Evolutionary conservation across 495 filamentous ascomycete species (phyloP).

Genomic region (Evernia prunastri): DNA sequence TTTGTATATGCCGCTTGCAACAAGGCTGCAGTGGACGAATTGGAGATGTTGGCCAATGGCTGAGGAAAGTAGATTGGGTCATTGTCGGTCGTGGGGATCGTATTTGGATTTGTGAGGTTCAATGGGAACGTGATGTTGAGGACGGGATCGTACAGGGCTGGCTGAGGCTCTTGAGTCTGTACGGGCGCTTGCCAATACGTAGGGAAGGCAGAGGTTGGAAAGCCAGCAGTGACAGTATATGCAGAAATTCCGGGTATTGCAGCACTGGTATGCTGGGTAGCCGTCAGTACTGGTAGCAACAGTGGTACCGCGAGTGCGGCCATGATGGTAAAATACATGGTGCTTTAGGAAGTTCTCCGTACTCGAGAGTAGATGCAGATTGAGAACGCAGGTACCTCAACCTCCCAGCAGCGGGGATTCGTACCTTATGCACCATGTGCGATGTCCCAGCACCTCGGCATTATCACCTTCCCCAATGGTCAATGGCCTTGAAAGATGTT

Average conservation of each 20-base stretch:
- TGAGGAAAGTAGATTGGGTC: slow-evolving; percentile 48
- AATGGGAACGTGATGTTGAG: slow-evolving; percentile 51
- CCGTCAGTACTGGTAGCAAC: not conserved
- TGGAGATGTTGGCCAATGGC: slow-evolving; percentile 37
- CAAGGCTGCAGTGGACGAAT: slow-evolving; percentile 36
- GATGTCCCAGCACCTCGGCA: not conserved
- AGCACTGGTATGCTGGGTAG: slow-evolving; percentile 8
- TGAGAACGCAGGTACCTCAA: not conserved
- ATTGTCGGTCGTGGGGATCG: slow-evolving; percentile 41
- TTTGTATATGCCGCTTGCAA: slow-evolving; percentile 37
- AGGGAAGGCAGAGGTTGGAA: slow-evolving; percentile 49
- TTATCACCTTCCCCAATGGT: slow-evolving; percentile 11
- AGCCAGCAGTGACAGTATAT: slow-evolving; percentile 46
- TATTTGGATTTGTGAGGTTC: slow-evolving; percentile 50
- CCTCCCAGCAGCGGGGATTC: not conserved
- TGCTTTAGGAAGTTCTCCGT: not conserved
- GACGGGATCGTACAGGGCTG: slow-evolving; percentile 50
- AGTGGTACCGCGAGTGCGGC: not conserved
- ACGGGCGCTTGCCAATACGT: slow-evolving; percentile 47
- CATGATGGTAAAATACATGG: slow-evolving; percentile 6
- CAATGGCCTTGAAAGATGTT: slow-evolving; percentile 3
- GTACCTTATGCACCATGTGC: slow-evolving; percentile 7
- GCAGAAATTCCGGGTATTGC: slow-evolving; percentile 35
- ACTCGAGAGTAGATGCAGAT: not conserved
- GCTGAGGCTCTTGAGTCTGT: slow-evolving; percentile 53